A percentile compares a stretch with the other conserved stretches of the same genome.
Conservation (phyloP, 106 monocot species). For the Triglochin maritima region DNA sequence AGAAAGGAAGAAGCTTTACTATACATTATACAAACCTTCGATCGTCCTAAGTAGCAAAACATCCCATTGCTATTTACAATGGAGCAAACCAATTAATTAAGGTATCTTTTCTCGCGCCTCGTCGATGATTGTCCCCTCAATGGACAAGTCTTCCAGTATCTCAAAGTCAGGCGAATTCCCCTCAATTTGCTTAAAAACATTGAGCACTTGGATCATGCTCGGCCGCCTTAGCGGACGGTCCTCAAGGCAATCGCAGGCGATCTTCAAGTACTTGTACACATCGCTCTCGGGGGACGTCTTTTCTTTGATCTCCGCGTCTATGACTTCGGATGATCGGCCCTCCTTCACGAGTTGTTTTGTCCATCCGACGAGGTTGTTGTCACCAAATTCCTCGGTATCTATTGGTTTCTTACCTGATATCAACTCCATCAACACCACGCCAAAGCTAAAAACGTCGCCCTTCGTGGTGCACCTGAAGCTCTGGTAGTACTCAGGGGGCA, state of each 20-base stretch:
- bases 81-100: background rate
- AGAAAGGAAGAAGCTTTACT: too few species aligned
- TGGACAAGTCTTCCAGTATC: background rate
- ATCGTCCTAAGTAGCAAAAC: too few species aligned
- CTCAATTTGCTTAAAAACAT: slow-evolving; percentile 34
- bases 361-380: slow-evolving; percentile 84
- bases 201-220: slow-evolving; percentile 77
- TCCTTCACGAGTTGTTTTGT: slow-evolving; percentile 65
- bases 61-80: too few species aligned
- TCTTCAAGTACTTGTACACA: slow-evolving; percentile 43
- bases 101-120: background rate
- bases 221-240: slow-evolving; percentile 55
- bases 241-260: slow-evolving; percentile 62
- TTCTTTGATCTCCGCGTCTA: slow-evolving; percentile 30
- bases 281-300: slow-evolving; percentile 26
- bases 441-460: slow-evolving; percentile 79
- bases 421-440: slow-evolving; percentile 69
- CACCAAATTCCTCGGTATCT: slow-evolving; percentile 53
- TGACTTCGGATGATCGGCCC: slow-evolving; percentile 32
- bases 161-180: background rate
- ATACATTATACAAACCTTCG: too few species aligned
- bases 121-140: slow-evolving; percentile 1
- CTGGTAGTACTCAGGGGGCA: slow-evolving; percentile 90
- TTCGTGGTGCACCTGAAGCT: slow-evolving; percentile 83
- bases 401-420: slow-evolving; percentile 61